These are phyloP conservation scores for Plasmodium vivax DNA, from an alignment of 169 alveolate species.

Conservation along the genomic window DNA sequence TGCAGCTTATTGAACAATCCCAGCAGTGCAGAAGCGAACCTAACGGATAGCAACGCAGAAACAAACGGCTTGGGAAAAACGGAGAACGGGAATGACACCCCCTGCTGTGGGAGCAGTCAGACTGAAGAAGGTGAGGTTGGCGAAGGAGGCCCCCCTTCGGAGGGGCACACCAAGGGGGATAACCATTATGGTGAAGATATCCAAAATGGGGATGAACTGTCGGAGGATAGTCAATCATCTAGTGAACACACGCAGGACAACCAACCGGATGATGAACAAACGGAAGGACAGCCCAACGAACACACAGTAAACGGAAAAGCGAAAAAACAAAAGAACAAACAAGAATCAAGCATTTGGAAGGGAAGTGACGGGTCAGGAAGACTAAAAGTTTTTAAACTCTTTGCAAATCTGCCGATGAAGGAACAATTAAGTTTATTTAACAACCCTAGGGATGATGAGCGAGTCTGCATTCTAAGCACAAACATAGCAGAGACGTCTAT, in stretches of 20 bases:
- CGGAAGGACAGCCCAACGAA: conserved; percentile 6
- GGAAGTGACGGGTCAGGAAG: conserved; percentile 84
- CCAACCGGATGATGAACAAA: not conserved
- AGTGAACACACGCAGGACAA: not conserved
- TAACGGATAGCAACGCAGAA: not conserved
- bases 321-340: conserved; percentile 45
- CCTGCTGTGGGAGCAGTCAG: not conserved
- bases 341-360: conserved; percentile 77
- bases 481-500: conserved; percentile 99
- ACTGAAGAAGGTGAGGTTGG: not conserved
- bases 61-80: conserved; percentile 7
- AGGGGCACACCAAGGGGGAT: not conserved
- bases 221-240: not conserved
- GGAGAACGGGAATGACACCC: not conserved
- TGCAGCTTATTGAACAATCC: not conserved
- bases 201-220: not conserved
- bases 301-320: conserved; percentile 26
- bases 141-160: not conserved
- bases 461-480: conserved; percentile 97
- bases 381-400: conserved; percentile 86
- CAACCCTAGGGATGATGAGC: conserved; percentile 90
- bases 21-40: not conserved
- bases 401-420: conserved; percentile 85
- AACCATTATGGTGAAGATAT: not conserved
- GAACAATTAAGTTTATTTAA: conserved; percentile 84